Conservation (phyloP, 1,139 yeast species). For the Blastobotrys aristatus region DNA sequence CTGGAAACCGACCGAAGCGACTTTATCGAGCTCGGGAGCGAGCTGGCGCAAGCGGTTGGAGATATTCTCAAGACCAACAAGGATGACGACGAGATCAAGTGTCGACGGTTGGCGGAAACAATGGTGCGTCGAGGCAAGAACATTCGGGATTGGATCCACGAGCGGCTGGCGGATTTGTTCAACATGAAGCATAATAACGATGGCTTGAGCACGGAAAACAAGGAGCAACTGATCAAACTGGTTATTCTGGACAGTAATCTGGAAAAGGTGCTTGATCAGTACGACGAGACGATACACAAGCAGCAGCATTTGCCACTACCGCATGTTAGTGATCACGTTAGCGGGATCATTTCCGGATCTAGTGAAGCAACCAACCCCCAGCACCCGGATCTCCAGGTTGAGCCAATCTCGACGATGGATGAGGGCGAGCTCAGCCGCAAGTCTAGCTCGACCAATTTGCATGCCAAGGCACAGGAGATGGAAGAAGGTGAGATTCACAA, state of each 20-base stretch:
- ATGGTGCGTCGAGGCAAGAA: conserved; percentile 28
- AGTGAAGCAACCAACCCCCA: conserved; percentile 7
- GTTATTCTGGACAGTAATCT: conserved; percentile 33
- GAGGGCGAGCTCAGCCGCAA: conserved; percentile 20
- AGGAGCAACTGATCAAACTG: conserved; percentile 30
- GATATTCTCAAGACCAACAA: conserved; percentile 25
- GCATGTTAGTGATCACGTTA: conserved; percentile 6
- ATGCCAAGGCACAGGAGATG: conserved; percentile 64
- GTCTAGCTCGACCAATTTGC: conserved; percentile 26
- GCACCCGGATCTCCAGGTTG: conserved; percentile 25
- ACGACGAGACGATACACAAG: conserved; percentile 16
- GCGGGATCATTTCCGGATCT: background rate
- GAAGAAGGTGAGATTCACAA: conserved; percentile 92
- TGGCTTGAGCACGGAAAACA: conserved; percentile 23
- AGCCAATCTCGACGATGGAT: conserved; percentile 18
- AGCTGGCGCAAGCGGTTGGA: conserved; percentile 29
- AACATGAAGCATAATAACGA: conserved; percentile 20
- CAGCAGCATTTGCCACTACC: background rate
- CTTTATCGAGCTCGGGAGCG: conserved; percentile 27
- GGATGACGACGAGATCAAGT: conserved; percentile 18
- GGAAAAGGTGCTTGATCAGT: conserved; percentile 29
- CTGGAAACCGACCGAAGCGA: conserved; percentile 24
- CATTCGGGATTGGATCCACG: conserved; percentile 28
- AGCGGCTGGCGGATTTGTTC: conserved; percentile 28
- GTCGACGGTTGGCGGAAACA: conserved; percentile 24